phyloP scores from a whole-genome alignment of 2,329 filamentous ascomycete species.

The Pestalotiopsis sp. region DNA sequence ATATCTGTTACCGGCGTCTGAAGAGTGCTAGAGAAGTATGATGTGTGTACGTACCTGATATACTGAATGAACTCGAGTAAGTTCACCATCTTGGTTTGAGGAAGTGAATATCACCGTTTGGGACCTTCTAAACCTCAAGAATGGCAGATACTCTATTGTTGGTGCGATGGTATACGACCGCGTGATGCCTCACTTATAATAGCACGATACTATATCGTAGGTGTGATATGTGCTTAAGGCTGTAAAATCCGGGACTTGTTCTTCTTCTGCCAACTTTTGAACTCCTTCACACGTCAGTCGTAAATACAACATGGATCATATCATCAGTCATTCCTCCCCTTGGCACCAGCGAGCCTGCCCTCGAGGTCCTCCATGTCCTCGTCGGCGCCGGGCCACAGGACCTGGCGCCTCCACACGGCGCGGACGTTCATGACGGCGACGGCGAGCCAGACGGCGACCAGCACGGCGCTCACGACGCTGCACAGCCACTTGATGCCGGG shows the following conservation, averaged over 20 bases:
- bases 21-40: too few relatives aligned
- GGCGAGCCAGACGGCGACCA: conserved; percentile 53
- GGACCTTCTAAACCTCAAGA: too few relatives aligned
- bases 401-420: conserved; percentile 45
- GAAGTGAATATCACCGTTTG: too few relatives aligned
- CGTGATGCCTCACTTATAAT: too few relatives aligned
- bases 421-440: conserved; percentile 45
- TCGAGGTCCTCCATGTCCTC: conserved; percentile 7
- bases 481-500: conserved; percentile 47
- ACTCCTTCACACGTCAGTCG: neutral
- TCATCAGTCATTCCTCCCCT: neutral
- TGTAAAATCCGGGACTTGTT: too few relatives aligned
- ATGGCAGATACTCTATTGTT: too few relatives aligned
- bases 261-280: neutral
- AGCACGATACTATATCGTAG: too few relatives aligned
- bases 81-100: too few relatives aligned
- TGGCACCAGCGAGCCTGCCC: neutral
- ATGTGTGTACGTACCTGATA: too few relatives aligned
- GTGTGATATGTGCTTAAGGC: too few relatives aligned
- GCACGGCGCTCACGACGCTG: conserved; percentile 50
- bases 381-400: conserved; percentile 42
- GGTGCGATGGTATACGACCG: too few relatives aligned
- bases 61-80: too few relatives aligned
- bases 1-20: neutral
- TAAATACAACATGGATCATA: neutral